Evolutionary conservation across 2,329 filamentous ascomycete genomes (phyloP), one percentile per base, ranked within the genome.

Genomic region (Bisporella sp.): DNA sequence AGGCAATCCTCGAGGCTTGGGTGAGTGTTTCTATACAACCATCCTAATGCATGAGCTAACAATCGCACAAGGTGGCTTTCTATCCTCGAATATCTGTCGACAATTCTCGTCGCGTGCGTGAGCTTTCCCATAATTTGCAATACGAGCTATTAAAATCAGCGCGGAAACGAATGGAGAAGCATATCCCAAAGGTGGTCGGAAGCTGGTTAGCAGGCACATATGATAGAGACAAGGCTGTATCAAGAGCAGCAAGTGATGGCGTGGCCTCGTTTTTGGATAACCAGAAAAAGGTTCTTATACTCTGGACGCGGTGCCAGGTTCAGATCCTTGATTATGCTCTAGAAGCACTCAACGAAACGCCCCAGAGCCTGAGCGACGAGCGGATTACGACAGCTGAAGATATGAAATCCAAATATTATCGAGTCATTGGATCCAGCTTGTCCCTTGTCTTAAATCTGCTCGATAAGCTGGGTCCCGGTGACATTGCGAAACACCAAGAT

Each of bases 31-130:
- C 21, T 21, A 21, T 69, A 67, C 65, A 64, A 54, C 45, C 55
- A 51, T 52, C 42, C 44, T 41, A 21, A 21, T 21, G 21, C 3
- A 21, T 21, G 21, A 21, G 21, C 21, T 21, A 21, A 21, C 21
- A 21, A 21, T 21, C 28, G 32, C 6, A 42, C 46, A 69, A 95
- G 89, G 80, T 88, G 57, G 85, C 86, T 73, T 71, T 95, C 51
- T 99, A 95, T 65, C 89, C 93, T 47, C 86, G 91, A 53, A 79
- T 85, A 35, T 93, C 92, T 13, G 95, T 97, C 70, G 92, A 97
- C 67, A 89, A 87, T 65, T 84, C 87, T 44, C 85, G 90, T 45
- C 81, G 87, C 53, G 92, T 96, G 33, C 88, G 93, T 56, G 91
- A 96, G 68, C 78, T 93, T 41, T 81, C 91, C 13, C 92, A 97